Evolutionary conservation across 2,329 filamentous ascomycete species (phyloP).

Genomic region (Pseudogymnoascus sp.): DNA sequence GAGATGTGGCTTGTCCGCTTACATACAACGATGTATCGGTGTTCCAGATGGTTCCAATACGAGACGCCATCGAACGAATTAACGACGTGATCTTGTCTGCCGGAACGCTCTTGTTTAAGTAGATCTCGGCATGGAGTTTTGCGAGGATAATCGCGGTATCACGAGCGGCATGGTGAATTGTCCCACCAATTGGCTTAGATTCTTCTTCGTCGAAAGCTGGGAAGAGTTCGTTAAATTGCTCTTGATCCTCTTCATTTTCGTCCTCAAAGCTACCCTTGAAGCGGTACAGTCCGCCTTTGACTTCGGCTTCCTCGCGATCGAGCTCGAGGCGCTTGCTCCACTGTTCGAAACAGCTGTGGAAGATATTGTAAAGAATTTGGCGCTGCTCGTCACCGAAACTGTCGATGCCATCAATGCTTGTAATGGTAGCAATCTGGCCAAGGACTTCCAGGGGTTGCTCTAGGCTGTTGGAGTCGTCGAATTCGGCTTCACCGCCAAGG

Average conservation of each 20-base stretch:
- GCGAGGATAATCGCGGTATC: slow-evolving; percentile 48
- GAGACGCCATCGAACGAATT: slow-evolving; percentile 23
- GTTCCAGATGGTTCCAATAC: slow-evolving; percentile 20
- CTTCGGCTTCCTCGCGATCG: slow-evolving; percentile 67
- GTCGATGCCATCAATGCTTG: slow-evolving; percentile 41
- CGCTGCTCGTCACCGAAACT: slow-evolving; percentile 37
- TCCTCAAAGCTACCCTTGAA: slow-evolving; percentile 74
- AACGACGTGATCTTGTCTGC: slow-evolving; percentile 21
- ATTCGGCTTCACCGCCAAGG: slow-evolving; percentile 36
- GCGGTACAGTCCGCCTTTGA: slow-evolving; percentile 69
- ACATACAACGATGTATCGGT: slow-evolving; percentile 17
- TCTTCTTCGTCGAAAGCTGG: slow-evolving; percentile 57
- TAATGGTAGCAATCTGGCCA: slow-evolving; percentile 37
- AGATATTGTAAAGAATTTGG: slow-evolving; percentile 53
- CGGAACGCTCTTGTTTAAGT: slow-evolving; percentile 18
- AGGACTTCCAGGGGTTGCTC: slow-evolving; percentile 41
- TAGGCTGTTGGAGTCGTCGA: not conserved
- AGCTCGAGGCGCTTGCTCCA: slow-evolving; percentile 72
- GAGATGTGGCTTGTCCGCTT: slow-evolving; percentile 13
- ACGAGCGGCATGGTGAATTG: slow-evolving; percentile 16
- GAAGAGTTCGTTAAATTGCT: slow-evolving; percentile 74
- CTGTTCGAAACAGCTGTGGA: slow-evolving; percentile 66
- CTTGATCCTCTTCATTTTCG: slow-evolving; percentile 63
- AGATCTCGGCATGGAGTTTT: slow-evolving; percentile 45
- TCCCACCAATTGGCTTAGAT: slow-evolving; percentile 17